Evolutionary conservation across 441 rosid species (phyloP), one percentile per base, ranked within the genome.

Genomic region (Aleurites moluccanus): DNA sequence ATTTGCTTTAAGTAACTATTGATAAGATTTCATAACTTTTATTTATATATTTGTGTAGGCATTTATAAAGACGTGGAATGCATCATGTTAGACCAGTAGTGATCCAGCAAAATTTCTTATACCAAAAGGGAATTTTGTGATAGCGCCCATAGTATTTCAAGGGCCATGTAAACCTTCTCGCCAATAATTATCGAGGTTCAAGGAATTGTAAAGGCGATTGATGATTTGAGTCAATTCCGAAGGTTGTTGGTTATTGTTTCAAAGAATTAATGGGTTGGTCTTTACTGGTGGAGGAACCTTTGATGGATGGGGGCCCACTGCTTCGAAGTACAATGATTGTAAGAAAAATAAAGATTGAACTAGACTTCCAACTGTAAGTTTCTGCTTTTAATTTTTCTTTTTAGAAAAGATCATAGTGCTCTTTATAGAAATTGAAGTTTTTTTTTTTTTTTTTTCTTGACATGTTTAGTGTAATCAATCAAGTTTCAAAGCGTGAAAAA

Each of bases 221-320:
- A 70, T 0, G 82, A 82, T 56, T 3, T 70, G n/a, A 81, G 73
- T 16, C 25, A 50, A 7, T 64, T 6, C 64, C 0, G 49, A 49
- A 3, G 61, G 9, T 69, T 10, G 10, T 42, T 87, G 90, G 90
- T 11, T 87, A 45, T 3, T 25, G 15, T 82, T 87, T 60, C 79
- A 81, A n/a, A 21, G 2, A 18, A 77, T 87, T 16, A 63, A 80
- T 25, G 84, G 84, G 5, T 49, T 87, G 27, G 15, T 59, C 8
- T 27, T 87, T 42, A 81, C 75, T 47, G 87, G 90, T 7, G 79
- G 76, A 15, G 87, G 90, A 64, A 44, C 74, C 35, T 82, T 85
- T 21, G 86, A 87, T 21, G 90, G 85, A 28, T 83, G 82, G 73
- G 90, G 88, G n/a, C 16, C 23, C 23, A 0, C 60, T 7, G 75